A percentile compares a stretch with the other conserved stretches of the same genome.
Evolutionary conservation across 176 grass and related monocot species (phyloP).

Genomic region (Bolboschoenus planiculmis): DNA sequence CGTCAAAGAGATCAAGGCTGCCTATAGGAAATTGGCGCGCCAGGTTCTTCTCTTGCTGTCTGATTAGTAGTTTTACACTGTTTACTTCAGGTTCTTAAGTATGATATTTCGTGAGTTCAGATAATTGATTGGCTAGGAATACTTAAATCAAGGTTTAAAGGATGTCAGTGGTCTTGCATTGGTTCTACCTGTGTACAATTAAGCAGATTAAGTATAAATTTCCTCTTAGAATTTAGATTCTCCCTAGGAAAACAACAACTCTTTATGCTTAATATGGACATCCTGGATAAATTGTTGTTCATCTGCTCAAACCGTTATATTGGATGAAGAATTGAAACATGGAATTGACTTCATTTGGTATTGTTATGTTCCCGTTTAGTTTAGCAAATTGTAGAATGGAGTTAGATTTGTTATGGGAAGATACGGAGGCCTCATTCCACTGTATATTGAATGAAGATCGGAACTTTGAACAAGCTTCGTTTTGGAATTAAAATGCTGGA

Average conservation of each 20-base stretch:
- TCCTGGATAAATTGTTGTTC: neutral
- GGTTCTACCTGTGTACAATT: conserved; percentile 4
- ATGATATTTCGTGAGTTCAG: neutral
- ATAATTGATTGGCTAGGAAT: neutral
- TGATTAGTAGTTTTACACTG: neutral
- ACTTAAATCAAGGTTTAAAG: neutral
- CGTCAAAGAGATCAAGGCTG: conserved; percentile 88
- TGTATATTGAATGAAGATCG: neutral
- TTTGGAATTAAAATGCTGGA: neutral
- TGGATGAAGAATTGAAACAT: neutral
- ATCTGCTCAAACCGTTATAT: neutral
- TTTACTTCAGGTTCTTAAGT: neutral
- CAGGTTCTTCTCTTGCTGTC: conserved; percentile 47
- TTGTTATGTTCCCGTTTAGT: neutral
- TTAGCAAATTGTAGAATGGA: neutral
- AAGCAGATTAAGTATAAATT: neutral
- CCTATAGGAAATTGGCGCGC: conserved; percentile 86
- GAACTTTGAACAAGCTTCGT: neutral
- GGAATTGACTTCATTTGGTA: neutral
- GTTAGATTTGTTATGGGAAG: neutral
- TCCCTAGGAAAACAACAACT: neutral
- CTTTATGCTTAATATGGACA: neutral
- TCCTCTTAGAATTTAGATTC: neutral
- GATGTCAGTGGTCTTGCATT: neutral
- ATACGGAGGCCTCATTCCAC: neutral